Conservation (phyloP, 2,329 filamentous ascomycete genomes). For the Pestalotiopsis sp. region DNA sequence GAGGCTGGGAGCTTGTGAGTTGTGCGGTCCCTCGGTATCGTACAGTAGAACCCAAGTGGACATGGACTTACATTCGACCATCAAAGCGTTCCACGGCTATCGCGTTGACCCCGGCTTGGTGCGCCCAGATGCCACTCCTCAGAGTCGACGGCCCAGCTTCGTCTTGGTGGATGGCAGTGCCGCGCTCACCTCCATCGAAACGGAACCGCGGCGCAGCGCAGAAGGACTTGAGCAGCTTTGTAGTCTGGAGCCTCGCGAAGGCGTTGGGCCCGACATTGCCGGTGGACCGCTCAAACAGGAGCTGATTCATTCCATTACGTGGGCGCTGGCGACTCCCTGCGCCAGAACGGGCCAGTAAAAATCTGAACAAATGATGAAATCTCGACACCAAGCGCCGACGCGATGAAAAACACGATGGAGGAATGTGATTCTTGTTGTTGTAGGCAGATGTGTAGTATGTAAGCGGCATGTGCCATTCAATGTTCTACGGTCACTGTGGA, state of each 20-base stretch:
- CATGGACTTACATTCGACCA: slow-evolving; percentile 65
- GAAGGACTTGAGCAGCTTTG: slow-evolving; percentile 69
- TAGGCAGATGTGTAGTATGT: not conserved
- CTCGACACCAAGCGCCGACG: not conserved
- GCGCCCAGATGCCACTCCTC: slow-evolving; percentile 59
- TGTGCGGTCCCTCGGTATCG: not conserved
- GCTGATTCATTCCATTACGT: slow-evolving; percentile 72
- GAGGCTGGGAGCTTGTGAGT: slow-evolving; percentile 52
- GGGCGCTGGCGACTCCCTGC: not conserved
- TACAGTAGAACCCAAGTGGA: not conserved
- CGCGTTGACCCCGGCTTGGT: slow-evolving; percentile 78
- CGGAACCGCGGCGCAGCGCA: slow-evolving; percentile 67
- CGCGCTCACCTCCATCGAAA: slow-evolving; percentile 66
- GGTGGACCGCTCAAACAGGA: slow-evolving; percentile 75
- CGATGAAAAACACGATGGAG: not conserved
- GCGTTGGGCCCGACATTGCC: slow-evolving; percentile 66
- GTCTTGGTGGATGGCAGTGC: slow-evolving; percentile 29
- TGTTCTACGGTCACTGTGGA: too few species aligned
- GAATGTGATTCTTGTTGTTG: not conserved
- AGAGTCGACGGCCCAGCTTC: slow-evolving; percentile 27
- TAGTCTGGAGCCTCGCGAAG: slow-evolving; percentile 68
- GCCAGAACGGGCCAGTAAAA: not conserved
- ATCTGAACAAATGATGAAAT: not conserved
- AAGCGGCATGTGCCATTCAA: not conserved
- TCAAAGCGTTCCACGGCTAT: slow-evolving; percentile 83